phyloP scores from a whole-genome alignment of 176 grass and related monocot genomes.

The Cenchrus purpureus region DNA sequence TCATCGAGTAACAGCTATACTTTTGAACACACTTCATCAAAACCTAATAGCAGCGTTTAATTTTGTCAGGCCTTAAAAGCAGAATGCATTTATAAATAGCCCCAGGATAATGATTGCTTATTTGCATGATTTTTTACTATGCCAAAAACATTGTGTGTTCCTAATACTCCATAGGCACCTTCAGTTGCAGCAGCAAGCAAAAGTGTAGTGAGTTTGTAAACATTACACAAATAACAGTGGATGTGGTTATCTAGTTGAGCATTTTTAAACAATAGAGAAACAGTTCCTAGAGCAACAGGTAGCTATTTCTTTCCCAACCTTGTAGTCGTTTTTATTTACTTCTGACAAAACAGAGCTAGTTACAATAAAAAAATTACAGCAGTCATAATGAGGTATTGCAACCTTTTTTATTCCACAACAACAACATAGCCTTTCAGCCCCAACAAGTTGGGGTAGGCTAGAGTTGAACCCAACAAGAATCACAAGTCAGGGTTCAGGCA shows the following conservation, averaged over 20 bases:
- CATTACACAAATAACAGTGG: constrained; percentile 9
- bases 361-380: background rate
- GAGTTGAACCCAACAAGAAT: too few relatives aligned
- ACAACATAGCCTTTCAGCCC: too few relatives aligned
- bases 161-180: background rate
- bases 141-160: background rate
- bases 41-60: background rate
- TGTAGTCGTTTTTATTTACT: background rate
- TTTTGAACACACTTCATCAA: background rate
- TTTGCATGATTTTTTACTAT: constrained; percentile 14
- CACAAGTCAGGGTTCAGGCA: too few relatives aligned
- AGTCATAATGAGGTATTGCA: background rate
- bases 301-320: background rate
- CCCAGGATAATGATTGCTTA: background rate
- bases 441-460: too few relatives aligned
- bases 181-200: background rate
- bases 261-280: background rate
- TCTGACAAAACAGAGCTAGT: background rate
- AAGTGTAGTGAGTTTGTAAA: constrained; percentile 3
- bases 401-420: background rate
- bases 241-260: background rate
- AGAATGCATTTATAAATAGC: background rate
- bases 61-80: background rate
- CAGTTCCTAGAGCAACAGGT: background rate
- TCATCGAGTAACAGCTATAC: background rate